Conservation (phyloP, 2,329 filamentous ascomycete species). For the Aspergillus aculeatus region DNA sequence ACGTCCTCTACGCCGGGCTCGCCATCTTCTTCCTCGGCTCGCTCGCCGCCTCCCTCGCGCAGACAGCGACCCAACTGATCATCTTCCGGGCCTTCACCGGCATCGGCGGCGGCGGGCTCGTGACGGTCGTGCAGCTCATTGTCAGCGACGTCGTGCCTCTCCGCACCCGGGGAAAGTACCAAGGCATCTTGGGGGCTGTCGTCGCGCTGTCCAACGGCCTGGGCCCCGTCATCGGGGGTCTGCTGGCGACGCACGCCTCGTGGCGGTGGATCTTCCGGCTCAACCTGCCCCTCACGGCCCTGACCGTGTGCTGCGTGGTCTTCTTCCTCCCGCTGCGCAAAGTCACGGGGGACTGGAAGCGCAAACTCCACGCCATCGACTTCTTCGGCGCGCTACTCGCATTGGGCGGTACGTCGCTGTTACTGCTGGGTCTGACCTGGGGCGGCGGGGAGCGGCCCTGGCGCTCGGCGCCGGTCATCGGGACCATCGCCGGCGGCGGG, state of each 20-base stretch:
- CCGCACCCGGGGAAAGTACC: slow-evolving; percentile 60
- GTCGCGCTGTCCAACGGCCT: slow-evolving; percentile 56
- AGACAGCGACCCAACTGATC: slow-evolving; percentile 58
- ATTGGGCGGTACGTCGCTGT: slow-evolving; percentile 45
- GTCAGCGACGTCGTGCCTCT: slow-evolving; percentile 61
- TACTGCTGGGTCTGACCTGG: slow-evolving; percentile 57
- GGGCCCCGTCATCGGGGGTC: slow-evolving; percentile 55
- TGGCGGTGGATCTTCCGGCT: slow-evolving; percentile 57
- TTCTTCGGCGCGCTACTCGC: slow-evolving; percentile 51
- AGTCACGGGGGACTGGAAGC: slow-evolving; percentile 53
- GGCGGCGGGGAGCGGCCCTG: slow-evolving; percentile 60
- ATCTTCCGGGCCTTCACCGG: slow-evolving; percentile 61
- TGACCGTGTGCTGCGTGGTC: slow-evolving; percentile 50
- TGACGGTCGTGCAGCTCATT: slow-evolving; percentile 60
- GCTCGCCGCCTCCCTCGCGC: slow-evolving; percentile 58
- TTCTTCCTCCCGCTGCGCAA: slow-evolving; percentile 59
- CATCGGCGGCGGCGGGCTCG: slow-evolving; percentile 61
- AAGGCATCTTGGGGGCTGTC: slow-evolving; percentile 54
- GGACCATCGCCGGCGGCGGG: slow-evolving; percentile 53
- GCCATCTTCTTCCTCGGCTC: slow-evolving; percentile 56
- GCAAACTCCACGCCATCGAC: slow-evolving; percentile 54
- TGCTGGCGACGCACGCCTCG: slow-evolving; percentile 48
- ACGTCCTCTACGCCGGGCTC: slow-evolving; percentile 55
- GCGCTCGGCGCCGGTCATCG: slow-evolving; percentile 56
- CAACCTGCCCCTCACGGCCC: slow-evolving; percentile 53